phyloP scores from a whole-genome alignment of 768 basidiomycete species.

The Lentinula sp. region DNA sequence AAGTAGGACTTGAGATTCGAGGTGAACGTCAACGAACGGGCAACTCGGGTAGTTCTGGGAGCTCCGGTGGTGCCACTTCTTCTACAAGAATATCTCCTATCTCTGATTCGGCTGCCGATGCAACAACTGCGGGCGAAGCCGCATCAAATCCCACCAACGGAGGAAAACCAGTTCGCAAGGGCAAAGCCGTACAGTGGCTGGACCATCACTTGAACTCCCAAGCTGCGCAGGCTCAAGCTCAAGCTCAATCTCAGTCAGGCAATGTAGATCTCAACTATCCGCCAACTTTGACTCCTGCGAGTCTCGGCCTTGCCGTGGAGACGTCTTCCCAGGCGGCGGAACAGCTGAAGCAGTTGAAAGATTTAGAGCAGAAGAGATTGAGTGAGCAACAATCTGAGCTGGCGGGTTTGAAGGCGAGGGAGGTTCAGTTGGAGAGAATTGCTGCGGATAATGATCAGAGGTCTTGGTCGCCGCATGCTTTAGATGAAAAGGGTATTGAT shows the following conservation, averaged over 20 bases:
- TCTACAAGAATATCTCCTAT: background rate
- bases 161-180: background rate
- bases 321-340: background rate
- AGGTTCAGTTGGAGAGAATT: background rate
- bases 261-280: background rate
- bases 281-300: too few species aligned
- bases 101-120: background rate
- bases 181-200: conserved; percentile 6
- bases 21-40: background rate
- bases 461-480: background rate
- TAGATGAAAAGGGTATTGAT: conserved; percentile 6
- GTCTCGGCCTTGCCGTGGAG: background rate
- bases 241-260: background rate
- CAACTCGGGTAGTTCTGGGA: background rate
- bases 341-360: background rate
- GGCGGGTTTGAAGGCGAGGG: background rate
- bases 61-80: background rate
- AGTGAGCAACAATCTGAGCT: background rate
- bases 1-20: background rate
- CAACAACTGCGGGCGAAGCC: background rate
- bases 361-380: background rate
- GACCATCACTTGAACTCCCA: conserved; percentile 4
- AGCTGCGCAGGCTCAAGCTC: background rate
- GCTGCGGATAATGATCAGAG: background rate
- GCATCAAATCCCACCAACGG: background rate